These are phyloP conservation scores for Alternaria brassicae DNA, from an alignment of 2,329 filamentous ascomycete genomes.

Conservation along the genomic window DNA sequence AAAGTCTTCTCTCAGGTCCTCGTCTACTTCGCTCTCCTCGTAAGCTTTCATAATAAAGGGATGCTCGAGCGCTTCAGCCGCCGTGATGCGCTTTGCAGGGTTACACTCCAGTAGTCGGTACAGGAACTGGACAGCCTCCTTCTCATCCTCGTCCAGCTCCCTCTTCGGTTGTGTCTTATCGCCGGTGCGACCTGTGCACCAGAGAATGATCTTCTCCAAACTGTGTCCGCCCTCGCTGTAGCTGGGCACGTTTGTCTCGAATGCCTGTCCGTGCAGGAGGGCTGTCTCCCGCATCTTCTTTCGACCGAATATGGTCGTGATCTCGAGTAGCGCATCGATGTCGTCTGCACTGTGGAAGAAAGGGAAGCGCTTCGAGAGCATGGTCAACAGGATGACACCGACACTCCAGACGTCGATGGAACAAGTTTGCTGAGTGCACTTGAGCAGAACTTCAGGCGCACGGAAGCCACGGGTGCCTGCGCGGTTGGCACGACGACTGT, in stretches of 20 bases:
- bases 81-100: constrained; percentile 74
- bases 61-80: constrained; percentile 75
- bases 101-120: constrained; percentile 77
- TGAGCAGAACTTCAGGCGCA: constrained; percentile 94
- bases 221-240: constrained; percentile 85
- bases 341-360: constrained; percentile 99
- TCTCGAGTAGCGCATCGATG: constrained; percentile 96
- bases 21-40: constrained; percentile 41
- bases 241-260: constrained; percentile 91
- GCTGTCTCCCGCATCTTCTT: constrained; percentile 84
- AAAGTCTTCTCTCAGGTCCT: constrained; percentile 44
- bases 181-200: constrained; percentile 82
- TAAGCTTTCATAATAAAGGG: constrained; percentile 64
- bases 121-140: constrained; percentile 75
- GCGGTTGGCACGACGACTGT: constrained; percentile 88
- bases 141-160: constrained; percentile 71
- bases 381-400: constrained; percentile 95
- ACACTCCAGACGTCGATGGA: constrained; percentile 96
- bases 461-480: constrained; percentile 95
- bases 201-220: constrained; percentile 92
- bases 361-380: constrained; percentile 89
- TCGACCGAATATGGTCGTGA: constrained; percentile 90
- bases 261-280: constrained; percentile 84
- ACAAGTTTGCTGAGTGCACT: constrained; percentile 93
- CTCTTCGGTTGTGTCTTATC: constrained; percentile 56